Conservation (phyloP, 1,284 basidiomycete species). For the Ceratorhiza oryzae-sativae region DNA sequence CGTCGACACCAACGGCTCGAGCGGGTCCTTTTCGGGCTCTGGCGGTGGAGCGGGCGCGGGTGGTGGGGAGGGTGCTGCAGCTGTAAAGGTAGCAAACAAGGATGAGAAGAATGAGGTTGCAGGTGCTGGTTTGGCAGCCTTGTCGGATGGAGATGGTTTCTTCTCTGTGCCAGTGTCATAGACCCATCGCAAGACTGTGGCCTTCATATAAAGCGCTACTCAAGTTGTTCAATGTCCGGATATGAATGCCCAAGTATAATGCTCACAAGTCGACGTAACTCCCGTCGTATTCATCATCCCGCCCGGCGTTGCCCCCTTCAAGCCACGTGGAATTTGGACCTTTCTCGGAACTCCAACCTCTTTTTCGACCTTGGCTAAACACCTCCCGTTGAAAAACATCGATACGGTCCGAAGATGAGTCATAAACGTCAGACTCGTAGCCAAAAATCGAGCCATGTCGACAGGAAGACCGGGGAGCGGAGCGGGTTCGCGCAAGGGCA, state of each 20-base stretch:
- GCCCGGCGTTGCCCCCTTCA: conserved; percentile 53
- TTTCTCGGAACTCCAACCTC: conserved; percentile 64
- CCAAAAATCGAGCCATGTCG: conserved; percentile 88
- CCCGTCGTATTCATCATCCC: conserved; percentile 73
- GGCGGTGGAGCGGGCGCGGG: conserved; percentile 48
- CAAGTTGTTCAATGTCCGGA: neutral
- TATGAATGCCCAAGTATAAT: neutral
- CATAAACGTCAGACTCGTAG: conserved; percentile 96
- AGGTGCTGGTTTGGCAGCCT: conserved; percentile 48
- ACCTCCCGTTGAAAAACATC: conserved; percentile 80
- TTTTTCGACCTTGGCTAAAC: conserved; percentile 80
- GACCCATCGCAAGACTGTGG: conserved; percentile 83
- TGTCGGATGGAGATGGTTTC: conserved; percentile 48
- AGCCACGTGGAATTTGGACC: conserved; percentile 63
- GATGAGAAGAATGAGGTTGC: conserved; percentile 74
- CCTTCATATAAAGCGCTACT: conserved; percentile 78
- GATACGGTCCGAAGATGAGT: conserved; percentile 76
- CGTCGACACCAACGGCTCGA: conserved; percentile 64
- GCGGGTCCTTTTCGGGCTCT: conserved; percentile 58
- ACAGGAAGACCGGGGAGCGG: conserved; percentile 82
- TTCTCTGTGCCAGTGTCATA: conserved; percentile 75
- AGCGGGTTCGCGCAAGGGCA: conserved; percentile 84
- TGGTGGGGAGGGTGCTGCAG: conserved; percentile 53
- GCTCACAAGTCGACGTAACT: conserved; percentile 70
- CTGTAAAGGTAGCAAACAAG: conserved; percentile 69